phyloP scores from a whole-genome alignment of 352 stramenopile genomes.

The Aphanomyces cochlioides region DNA sequence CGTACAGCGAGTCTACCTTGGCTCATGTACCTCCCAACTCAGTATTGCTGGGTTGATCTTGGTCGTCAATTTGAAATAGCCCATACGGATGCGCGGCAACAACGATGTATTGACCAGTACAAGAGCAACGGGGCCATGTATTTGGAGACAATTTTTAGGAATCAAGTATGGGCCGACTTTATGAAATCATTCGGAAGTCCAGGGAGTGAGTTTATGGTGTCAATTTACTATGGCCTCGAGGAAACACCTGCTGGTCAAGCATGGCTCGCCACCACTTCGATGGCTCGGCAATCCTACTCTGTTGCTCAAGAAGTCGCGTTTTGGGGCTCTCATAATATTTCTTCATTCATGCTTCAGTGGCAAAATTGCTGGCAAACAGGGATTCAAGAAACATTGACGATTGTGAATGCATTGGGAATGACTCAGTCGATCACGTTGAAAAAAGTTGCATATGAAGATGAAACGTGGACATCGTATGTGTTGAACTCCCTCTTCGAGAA shows the following conservation, averaged over 20 bases:
- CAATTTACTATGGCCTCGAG: neutral
- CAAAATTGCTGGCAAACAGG: conserved; percentile 2
- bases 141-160: neutral
- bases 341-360: conserved; percentile 1
- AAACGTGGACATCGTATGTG: neutral
- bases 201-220: neutral
- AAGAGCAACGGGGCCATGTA: neutral
- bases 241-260: neutral
- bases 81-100: neutral
- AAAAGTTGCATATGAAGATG: neutral
- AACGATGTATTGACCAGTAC: conserved; percentile 1
- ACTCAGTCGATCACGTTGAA: neutral
- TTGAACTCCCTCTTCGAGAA: neutral
- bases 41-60: conserved; percentile 16
- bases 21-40: neutral
- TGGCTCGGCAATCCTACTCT: neutral
- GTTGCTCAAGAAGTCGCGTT: neutral
- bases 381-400: neutral
- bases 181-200: neutral
- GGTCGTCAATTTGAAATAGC: conserved; percentile 1
- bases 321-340: neutral
- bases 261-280: neutral
- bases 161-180: neutral
- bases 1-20: too few species aligned
- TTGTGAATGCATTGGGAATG: conserved; percentile 1